Base-by-base conservation (phyloP, 1,284 basidiomycete species). In the Bjerkandera adusta region DNA sequence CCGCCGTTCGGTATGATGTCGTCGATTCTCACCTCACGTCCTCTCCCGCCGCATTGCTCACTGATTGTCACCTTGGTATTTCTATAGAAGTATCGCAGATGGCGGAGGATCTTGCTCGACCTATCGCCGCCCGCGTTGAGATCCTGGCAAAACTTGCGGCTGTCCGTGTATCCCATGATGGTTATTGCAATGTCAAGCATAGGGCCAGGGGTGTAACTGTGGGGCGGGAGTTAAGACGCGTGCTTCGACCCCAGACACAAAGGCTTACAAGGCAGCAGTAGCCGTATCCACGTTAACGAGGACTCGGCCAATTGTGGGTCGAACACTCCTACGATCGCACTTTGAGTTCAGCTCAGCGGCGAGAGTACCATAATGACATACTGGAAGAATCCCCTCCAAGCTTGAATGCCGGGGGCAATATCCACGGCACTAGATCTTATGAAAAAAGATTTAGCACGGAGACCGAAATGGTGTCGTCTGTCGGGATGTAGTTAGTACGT, bases 81-180 rank as follows among this genome's bases (percentile, higher is more conserved):
- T 36, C 68, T 67, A 15, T 73, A 53, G 47, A 68, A 66, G 1
- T 42, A 51, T 27, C 64, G 62, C 4, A 74, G 50, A 30, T n/a
- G n/a, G n/a, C n/a, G n/a, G n/a, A n/a, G n/a, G n/a, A n/a, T n/a
- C n/a, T 51, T 61, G 12, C 49, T 50, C 45, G 63, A 64, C 2
- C 61, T 46, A 0, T 48, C 40, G 24, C 60, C 27, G 1, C 40
- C 36, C n/a, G 20, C 39, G 5, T 56, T 41, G 4, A 46, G 3
- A 1, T 67, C 34, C 0, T 36, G 20, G 3, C 41, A 36, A 2
- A 72, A 60, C 0, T 53, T 40, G 1, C 62, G 56, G 5, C 53
- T 11, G 35, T 67, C 50, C 1, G 49, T 29, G 0, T 39, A 1
- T 0, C 50, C 48, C 5, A 69, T 45, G 12, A 60, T 56, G 0